These are phyloP conservation scores for Debaryomyces singareniensis DNA, from an alignment of 1,139 yeast genomes.

Conservation along the genomic window DNA sequence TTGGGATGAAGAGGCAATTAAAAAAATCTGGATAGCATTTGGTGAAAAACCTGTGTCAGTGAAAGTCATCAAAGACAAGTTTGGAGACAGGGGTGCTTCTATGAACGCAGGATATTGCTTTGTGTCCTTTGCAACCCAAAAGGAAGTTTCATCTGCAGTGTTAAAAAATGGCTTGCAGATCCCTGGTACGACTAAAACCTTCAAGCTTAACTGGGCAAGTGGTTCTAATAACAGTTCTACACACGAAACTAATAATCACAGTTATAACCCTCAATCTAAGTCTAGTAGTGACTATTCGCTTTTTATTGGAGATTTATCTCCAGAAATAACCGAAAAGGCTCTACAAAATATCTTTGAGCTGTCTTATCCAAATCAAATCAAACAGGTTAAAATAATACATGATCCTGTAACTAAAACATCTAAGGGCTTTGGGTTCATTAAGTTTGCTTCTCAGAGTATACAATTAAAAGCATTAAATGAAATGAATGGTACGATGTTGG, in stretches of 20 bases:
- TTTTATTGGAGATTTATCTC: conserved; percentile 81
- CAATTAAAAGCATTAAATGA: conserved; percentile 71
- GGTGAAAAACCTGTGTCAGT: conserved; percentile 33
- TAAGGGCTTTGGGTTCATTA: conserved; percentile 89
- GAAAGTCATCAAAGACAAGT: conserved; percentile 33
- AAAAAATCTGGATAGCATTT: conserved; percentile 53
- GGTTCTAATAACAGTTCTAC: conserved; percentile 26
- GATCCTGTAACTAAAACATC: conserved; percentile 73
- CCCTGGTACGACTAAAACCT: conserved; percentile 50
- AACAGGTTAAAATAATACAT: conserved; percentile 81
- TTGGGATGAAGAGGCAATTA: conserved; percentile 70
- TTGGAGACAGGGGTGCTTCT: conserved; percentile 11
- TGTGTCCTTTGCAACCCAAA: conserved; percentile 66
- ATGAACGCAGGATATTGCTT: conserved; percentile 57
- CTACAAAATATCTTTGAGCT: conserved; percentile 65
- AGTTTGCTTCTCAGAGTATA: conserved; percentile 66
- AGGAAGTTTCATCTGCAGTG: conserved; percentile 66
- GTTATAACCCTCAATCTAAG: conserved; percentile 5
- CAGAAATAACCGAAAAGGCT: conserved; percentile 68
- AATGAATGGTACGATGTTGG: conserved; percentile 75
- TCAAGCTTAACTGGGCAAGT: conserved; percentile 84
- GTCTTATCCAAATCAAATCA: conserved; percentile 61
- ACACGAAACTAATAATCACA: conserved; percentile 1
- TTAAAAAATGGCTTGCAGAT: conserved; percentile 63
- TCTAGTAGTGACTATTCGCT: conserved; percentile 38